These are phyloP conservation scores for Dendrocalamus sinicus DNA, from an alignment of 176 grass and related monocot genomes.

Conservation along the genomic window DNA sequence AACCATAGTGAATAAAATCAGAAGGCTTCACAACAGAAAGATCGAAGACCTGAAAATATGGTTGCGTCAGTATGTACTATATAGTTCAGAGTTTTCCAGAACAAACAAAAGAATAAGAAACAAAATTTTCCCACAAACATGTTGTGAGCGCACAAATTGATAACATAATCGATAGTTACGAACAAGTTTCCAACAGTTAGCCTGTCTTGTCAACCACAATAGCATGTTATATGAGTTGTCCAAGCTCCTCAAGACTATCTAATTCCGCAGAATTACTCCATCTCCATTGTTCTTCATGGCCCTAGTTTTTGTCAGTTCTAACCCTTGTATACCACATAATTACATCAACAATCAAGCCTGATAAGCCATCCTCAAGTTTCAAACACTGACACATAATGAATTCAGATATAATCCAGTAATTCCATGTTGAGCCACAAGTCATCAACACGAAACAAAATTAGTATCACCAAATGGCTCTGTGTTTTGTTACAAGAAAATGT, in stretches of 20 bases:
- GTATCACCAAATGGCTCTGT: neutral
- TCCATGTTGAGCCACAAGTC: conserved; percentile 13
- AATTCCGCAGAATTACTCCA: conserved; percentile 4
- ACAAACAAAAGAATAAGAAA: conserved; percentile 20
- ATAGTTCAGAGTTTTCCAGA: neutral
- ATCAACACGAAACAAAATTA: neutral
- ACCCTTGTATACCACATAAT: neutral
- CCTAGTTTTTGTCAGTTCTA: neutral
- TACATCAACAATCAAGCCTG: neutral
- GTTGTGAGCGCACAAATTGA: neutral
- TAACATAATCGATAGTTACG: neutral
- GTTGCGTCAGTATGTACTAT: conserved; percentile 2
- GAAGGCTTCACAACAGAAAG: conserved; percentile 79
- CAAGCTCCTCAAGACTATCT: neutral
- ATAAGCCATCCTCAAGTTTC: conserved; percentile 14
- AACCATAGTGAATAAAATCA: conserved; percentile 87
- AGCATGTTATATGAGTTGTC: neutral
- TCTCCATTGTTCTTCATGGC: neutral
- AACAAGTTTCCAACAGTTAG: neutral
- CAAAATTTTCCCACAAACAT: neutral
- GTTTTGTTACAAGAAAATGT: neutral
- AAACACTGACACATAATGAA: conserved; percentile 12
- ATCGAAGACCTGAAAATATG: conserved; percentile 78
- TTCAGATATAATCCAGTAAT: conserved; percentile 5
- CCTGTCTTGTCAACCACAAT: neutral